Conservation (phyloP, 2,329 filamentous ascomycete genomes). For the Geosmithia putterillii region DNA sequence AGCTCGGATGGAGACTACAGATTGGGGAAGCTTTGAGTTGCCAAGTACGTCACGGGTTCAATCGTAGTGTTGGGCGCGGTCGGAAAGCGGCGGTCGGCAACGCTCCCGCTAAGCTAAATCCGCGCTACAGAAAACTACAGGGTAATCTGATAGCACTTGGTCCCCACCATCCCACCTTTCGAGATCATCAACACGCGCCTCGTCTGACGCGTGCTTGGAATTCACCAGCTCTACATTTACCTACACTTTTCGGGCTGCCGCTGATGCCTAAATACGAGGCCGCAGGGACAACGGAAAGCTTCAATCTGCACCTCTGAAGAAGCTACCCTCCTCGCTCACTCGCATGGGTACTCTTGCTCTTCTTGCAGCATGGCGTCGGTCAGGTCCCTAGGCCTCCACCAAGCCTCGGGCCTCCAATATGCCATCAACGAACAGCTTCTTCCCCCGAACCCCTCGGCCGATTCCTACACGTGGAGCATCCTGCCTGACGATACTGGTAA, state of each 20-base stretch:
- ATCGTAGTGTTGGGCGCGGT: too few species aligned
- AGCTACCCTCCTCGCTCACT: neutral
- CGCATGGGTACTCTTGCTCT: neutral
- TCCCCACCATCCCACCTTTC: conserved; percentile 1
- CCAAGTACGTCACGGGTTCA: neutral
- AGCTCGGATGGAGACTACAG: neutral
- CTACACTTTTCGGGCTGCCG: neutral
- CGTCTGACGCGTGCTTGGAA: neutral
- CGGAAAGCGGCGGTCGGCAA: neutral
- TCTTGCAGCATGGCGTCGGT: conserved; percentile 65
- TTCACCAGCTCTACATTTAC: neutral
- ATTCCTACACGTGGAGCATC: conserved; percentile 67
- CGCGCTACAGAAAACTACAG: neutral
- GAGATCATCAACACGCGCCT: neutral
- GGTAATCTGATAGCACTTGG: neutral
- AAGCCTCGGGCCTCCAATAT: conserved; percentile 72
- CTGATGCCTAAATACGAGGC: neutral
- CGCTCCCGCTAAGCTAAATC: neutral
- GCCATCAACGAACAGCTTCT: conserved; percentile 72
- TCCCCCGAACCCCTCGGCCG: conserved; percentile 48
- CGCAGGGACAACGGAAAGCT: neutral
- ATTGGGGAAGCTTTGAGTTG: neutral
- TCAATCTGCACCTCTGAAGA: neutral
- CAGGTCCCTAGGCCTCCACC: conserved; percentile 82
- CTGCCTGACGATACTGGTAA: conserved; percentile 24